Conservation (phyloP, 2,329 filamentous ascomycete genomes). For the Geosmithia flava region DNA sequence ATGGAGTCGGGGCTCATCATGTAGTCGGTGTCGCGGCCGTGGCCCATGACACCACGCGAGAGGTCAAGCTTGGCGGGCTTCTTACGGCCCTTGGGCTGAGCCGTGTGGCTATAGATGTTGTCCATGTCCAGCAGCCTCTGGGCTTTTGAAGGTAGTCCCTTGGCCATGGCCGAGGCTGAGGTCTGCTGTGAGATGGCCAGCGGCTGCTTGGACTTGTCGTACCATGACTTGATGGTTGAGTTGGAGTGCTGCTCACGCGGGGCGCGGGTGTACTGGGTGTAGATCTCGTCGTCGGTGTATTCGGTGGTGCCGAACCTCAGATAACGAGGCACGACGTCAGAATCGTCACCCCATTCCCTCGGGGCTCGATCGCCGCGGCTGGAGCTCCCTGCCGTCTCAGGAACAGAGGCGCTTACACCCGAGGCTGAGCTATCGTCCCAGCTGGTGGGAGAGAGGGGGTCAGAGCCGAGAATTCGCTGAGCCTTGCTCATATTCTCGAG, state of each 20-base stretch:
- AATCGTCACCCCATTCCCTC: conserved; percentile 31
- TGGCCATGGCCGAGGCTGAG: conserved; percentile 45
- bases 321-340: conserved; percentile 27
- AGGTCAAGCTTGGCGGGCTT: conserved; percentile 39
- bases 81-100: conserved; percentile 14
- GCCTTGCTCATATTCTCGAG: conserved; percentile 32
- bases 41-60: conserved; percentile 10
- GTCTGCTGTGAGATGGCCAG: conserved; percentile 47
- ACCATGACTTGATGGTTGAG: conserved; percentile 44
- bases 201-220: conserved; percentile 42
- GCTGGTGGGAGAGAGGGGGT: conserved; percentile 13
- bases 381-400: conserved; percentile 16
- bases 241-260: conserved; percentile 36
- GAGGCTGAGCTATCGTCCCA: conserved; percentile 32
- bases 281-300: conserved; percentile 8
- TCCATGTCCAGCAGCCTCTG: conserved; percentile 33
- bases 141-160: conserved; percentile 36
- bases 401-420: conserved; percentile 29
- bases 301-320: conserved; percentile 7
- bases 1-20: conserved; percentile 28
- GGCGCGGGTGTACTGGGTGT: conserved; percentile 27
- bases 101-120: conserved; percentile 9
- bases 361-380: conserved; percentile 5
- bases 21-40: conserved; percentile 18
- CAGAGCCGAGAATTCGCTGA: conserved; percentile 36